phyloP scores from a whole-genome alignment of 768 basidiomycete species.

The Termitomyces sp. region DNA sequence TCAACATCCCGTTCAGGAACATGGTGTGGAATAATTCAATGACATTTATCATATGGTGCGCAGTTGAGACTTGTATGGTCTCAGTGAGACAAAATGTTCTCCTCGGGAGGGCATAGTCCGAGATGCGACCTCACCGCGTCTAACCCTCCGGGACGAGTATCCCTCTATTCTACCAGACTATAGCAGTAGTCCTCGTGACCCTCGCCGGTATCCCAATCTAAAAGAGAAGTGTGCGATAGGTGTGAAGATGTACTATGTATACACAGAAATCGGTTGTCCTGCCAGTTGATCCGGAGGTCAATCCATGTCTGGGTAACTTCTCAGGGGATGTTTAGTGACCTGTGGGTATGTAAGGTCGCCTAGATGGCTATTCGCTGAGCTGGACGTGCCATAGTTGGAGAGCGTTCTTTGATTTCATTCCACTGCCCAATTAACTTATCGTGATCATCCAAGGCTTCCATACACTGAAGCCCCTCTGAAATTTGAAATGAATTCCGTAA shows the following conservation, averaged over 20 bases:
- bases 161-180: too few relatives aligned
- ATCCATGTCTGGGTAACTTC: background rate
- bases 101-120: background rate
- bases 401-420: conserved; percentile 1
- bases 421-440: background rate
- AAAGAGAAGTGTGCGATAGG: background rate
- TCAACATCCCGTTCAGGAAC: too few relatives aligned
- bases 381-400: background rate
- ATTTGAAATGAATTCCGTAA: background rate
- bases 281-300: background rate
- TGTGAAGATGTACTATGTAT: background rate
- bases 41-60: too few relatives aligned
- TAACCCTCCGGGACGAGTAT: background rate
- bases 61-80: background rate
- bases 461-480: background rate
- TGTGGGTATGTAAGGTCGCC: background rate
- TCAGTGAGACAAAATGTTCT: background rate
- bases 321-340: background rate
- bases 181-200: background rate
- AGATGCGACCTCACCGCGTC: background rate
- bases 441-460: background rate
- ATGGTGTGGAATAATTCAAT: too few relatives aligned
- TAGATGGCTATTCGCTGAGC: background rate
- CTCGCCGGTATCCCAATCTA: background rate
- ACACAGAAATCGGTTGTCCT: background rate